phyloP scores from a whole-genome alignment of 2,329 filamentous ascomycete genomes.

The Alternaria sp. region DNA sequence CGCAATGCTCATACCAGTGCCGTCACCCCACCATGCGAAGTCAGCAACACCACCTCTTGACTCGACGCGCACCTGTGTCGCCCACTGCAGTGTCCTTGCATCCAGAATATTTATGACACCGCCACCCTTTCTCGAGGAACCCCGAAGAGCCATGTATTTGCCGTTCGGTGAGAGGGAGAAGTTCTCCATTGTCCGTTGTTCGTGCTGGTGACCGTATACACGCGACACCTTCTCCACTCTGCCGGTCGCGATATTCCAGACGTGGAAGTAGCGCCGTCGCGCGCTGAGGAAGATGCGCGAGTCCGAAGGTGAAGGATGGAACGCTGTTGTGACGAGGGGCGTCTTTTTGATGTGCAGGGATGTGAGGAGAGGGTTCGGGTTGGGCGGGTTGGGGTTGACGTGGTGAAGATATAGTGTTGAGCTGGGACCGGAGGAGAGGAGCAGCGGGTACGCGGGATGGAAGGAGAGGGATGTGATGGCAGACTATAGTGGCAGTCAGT shows the following conservation, averaged over 20 bases:
- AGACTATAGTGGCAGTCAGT: slow-evolving; percentile 52
- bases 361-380: slow-evolving; percentile 86
- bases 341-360: slow-evolving; percentile 85
- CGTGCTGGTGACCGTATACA: slow-evolving; percentile 75
- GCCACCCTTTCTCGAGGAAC: slow-evolving; percentile 81
- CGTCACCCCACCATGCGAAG: slow-evolving; percentile 90
- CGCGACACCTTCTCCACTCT: slow-evolving; percentile 81
- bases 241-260: slow-evolving; percentile 87
- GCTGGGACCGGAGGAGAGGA: slow-evolving; percentile 86
- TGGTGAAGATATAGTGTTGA: slow-evolving; percentile 90
- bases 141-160: slow-evolving; percentile 81
- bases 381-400: slow-evolving; percentile 75
- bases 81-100: slow-evolving; percentile 83
- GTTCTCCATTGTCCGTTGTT: slow-evolving; percentile 88
- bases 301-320: slow-evolving; percentile 70
- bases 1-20: slow-evolving; percentile 79
- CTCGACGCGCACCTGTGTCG: slow-evolving; percentile 80
- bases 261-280: slow-evolving; percentile 88
- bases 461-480: slow-evolving; percentile 85
- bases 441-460: slow-evolving; percentile 85
- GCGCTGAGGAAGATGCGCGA: slow-evolving; percentile 88
- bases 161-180: slow-evolving; percentile 90
- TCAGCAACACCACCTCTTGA: slow-evolving; percentile 84
- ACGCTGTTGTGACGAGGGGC: slow-evolving; percentile 82
- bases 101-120: slow-evolving; percentile 87